Percentiles rank a stretch among this genome's conserved stretches.
These are phyloP conservation scores for Berkeleyomyces rouxiae DNA, from an alignment of 2,329 filamentous ascomycete species.

Conservation along the genomic window DNA sequence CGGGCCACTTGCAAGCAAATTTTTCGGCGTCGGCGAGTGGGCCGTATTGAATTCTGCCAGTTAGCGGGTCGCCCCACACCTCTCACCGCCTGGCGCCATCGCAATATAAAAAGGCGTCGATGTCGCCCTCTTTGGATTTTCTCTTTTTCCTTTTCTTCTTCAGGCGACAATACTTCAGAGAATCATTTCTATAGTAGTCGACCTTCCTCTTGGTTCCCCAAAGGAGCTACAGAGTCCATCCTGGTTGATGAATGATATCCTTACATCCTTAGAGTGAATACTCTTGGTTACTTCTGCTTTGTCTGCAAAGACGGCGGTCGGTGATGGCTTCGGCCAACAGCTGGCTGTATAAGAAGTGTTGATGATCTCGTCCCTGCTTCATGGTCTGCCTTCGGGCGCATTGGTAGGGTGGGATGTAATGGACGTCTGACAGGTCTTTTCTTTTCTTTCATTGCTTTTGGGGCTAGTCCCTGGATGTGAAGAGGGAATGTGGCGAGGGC, in stretches of 20 bases:
- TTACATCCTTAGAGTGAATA: conserved; percentile 81
- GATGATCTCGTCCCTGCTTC: conserved; percentile 78
- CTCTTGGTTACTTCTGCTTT: conserved; percentile 41
- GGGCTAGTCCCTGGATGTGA: conserved; percentile 26
- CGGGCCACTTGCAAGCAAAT: neutral
- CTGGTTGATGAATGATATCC: conserved; percentile 89
- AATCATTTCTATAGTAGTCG: conserved; percentile 98
- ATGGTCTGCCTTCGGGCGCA: conserved; percentile 62
- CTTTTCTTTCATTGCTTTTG: conserved; percentile 32
- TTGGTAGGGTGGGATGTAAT: conserved; percentile 63
- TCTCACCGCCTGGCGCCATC: neutral
- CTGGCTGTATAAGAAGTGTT: conserved; percentile 66
- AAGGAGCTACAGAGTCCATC: conserved; percentile 85
- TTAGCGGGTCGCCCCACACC: neutral
- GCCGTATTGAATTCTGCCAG: neutral
- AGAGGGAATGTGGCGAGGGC: conserved; percentile 25
- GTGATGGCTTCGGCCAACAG: conserved; percentile 13
- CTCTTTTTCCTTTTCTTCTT: conserved; percentile 13
- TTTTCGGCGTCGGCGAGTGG: neutral
- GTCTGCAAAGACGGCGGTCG: conserved; percentile 44
- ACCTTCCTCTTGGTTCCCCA: conserved; percentile 79
- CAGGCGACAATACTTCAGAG: conserved; percentile 27
- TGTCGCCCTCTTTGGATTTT: neutral
- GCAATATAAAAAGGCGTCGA: conserved; percentile 7
- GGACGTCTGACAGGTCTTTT: conserved; percentile 71